These are phyloP conservation scores for Kuraishia ogatae DNA, from an alignment of 805 yeast genomes.

Conservation along the genomic window DNA sequence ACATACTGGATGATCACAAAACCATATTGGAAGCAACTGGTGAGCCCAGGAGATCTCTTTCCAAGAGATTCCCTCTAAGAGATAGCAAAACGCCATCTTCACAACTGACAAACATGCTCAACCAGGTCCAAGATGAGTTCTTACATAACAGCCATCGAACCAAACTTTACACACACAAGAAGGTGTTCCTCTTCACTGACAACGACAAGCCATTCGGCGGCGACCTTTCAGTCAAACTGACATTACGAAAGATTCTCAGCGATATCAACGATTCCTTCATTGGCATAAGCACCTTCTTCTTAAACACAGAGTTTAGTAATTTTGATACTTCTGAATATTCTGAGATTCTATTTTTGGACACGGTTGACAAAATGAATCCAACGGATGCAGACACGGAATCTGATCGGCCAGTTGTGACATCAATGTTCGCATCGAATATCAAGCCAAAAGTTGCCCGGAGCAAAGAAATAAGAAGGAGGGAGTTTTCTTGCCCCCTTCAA, in stretches of 20 bases:
- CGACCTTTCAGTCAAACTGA: conserved; percentile 28
- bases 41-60: conserved; percentile 7
- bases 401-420: conserved; percentile 26
- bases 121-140: conserved; percentile 48
- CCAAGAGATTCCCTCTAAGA: conserved; percentile 20
- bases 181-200: conserved; percentile 66
- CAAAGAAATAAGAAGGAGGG: conserved; percentile 54
- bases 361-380: neutral
- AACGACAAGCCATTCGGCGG: conserved; percentile 57
- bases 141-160: conserved; percentile 27
- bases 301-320: conserved; percentile 24
- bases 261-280: conserved; percentile 51
- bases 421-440: conserved; percentile 33
- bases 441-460: conserved; percentile 41
- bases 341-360: conserved; percentile 34
- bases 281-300: conserved; percentile 55
- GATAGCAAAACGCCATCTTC: conserved; percentile 15
- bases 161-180: conserved; percentile 41
- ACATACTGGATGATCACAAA: conserved; percentile 35
- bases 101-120: conserved; percentile 35
- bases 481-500: conserved; percentile 52
- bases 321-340: conserved; percentile 44
- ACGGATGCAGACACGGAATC: conserved; percentile 4
- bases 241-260: conserved; percentile 46
- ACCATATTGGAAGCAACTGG: conserved; percentile 8